These are phyloP conservation scores for Pyropia haitanensis DNA, from an alignment of 23 red algal species.

Conservation along the genomic window DNA sequence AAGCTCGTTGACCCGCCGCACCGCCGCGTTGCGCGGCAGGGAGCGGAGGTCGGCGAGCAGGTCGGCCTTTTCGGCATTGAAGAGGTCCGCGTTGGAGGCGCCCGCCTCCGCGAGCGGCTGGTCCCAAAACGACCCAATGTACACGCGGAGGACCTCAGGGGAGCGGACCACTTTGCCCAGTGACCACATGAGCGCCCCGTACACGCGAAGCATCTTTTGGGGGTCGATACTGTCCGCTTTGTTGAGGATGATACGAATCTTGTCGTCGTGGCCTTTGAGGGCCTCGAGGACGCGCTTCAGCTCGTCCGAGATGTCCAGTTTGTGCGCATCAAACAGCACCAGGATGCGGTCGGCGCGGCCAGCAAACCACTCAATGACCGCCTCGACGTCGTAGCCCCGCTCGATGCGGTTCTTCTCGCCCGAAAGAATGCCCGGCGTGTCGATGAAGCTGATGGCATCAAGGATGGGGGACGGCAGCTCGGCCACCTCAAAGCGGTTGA, in stretches of 20 bases:
- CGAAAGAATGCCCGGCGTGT: constrained; percentile 66
- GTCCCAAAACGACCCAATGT: constrained; percentile 73
- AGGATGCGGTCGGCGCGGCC: constrained; percentile 59
- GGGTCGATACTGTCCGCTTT: constrained; percentile 71
- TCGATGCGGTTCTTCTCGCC: constrained; percentile 69
- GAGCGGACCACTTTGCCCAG: constrained; percentile 57
- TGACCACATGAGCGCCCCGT: constrained; percentile 76
- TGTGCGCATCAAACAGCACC: constrained; percentile 63
- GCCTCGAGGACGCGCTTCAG: constrained; percentile 60
- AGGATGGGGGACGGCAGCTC: constrained; percentile 60
- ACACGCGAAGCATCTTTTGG: constrained; percentile 65
- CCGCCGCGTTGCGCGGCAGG: constrained; percentile 54
- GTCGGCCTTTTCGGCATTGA: constrained; percentile 43
- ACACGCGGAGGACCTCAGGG: constrained; percentile 65
- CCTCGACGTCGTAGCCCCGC: constrained; percentile 64
- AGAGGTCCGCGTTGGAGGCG: constrained; percentile 37
- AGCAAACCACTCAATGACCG: constrained; percentile 76
- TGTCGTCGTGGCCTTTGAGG: constrained; percentile 63
- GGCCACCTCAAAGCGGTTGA: constrained; percentile 57
- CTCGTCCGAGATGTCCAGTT: constrained; percentile 80
- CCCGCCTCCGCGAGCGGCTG: constrained; percentile 36
- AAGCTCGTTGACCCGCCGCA: constrained; percentile 64
- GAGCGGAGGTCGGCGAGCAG: constrained; percentile 51
- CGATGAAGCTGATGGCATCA: constrained; percentile 57
- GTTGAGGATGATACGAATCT: constrained; percentile 70